phyloP scores from a whole-genome alignment of 2,329 filamentous ascomycete species.

The Nigrospora oryzae region DNA sequence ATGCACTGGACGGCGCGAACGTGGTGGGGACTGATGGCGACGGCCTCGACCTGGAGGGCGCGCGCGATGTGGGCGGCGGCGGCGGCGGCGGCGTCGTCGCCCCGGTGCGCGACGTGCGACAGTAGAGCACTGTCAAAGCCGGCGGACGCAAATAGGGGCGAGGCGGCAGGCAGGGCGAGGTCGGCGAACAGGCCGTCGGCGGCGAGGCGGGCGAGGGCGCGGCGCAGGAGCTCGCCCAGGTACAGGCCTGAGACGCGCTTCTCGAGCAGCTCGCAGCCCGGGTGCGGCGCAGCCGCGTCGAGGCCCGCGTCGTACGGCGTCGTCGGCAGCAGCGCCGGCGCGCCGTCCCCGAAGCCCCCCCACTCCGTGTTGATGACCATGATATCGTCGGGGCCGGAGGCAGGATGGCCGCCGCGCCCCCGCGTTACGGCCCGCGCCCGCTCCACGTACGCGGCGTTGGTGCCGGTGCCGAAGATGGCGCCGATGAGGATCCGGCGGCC shows the following conservation, averaged over 20 bases:
- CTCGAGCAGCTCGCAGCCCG: constrained; percentile 73
- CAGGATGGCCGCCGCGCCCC: constrained; percentile 25
- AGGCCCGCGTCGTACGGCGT: constrained; percentile 60
- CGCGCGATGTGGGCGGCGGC: constrained; percentile 21
- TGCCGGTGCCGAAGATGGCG: constrained; percentile 75
- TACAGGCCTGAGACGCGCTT: constrained; percentile 81
- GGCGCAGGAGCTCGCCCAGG: constrained; percentile 65
- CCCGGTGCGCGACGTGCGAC: constrained; percentile 44
- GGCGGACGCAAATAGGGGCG: constrained; percentile 50
- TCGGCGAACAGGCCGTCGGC: constrained; percentile 1
- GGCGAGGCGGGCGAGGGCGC: constrained; percentile 44
- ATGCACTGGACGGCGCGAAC: constrained; percentile 54
- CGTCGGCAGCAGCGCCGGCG: constrained; percentile 56
- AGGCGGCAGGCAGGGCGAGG: constrained; percentile 1
- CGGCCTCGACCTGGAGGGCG: constrained; percentile 30
- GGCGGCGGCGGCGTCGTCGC: constrained; percentile 43
- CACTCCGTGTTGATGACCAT: constrained; percentile 81
- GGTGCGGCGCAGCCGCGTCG: constrained; percentile 61
- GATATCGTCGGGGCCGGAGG: constrained; percentile 53
- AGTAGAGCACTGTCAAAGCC: constrained; percentile 61
- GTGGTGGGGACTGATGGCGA: constrained; percentile 38
- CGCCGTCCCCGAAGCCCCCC: constrained; percentile 69
- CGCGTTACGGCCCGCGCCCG: constrained; percentile 60
- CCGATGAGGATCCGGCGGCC: constrained; percentile 54
- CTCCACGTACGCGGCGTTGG: constrained; percentile 75